phyloP scores from a whole-genome alignment of 2,329 filamentous ascomycete genomes.

The Lachnellula willkommii region DNA sequence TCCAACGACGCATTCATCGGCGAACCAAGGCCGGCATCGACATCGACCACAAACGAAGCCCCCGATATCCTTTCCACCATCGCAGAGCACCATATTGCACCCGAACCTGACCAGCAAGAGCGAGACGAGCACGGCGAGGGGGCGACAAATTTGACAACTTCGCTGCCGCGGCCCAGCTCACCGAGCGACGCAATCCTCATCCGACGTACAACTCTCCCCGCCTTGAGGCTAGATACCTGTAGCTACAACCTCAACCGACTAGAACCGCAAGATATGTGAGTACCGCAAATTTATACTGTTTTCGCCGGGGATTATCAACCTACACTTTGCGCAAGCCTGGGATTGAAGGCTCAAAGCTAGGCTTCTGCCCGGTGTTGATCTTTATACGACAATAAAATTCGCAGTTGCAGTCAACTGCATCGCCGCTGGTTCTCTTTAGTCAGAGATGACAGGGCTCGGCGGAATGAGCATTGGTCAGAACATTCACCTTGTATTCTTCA shows the following conservation, averaged over 20 bases:
- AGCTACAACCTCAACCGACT: constrained; percentile 12
- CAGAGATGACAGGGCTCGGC: no score
- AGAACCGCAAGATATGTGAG: constrained; percentile 19
- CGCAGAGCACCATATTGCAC: constrained; percentile 19
- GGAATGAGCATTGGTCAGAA: no score
- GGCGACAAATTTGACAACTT: background rate
- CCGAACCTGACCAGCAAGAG: background rate
- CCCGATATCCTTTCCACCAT: constrained; percentile 23
- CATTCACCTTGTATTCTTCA: no score
- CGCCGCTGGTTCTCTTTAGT: no score
- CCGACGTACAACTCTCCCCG: constrained; percentile 23
- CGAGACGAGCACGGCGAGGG: background rate
- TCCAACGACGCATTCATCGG: background rate
- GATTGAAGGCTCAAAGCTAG: no score
- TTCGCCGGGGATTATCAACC: background rate
- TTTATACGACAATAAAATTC: no score
- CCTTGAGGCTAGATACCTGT: constrained; percentile 20
- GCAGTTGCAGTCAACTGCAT: no score
- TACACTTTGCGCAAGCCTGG: background rate
- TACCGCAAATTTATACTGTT: background rate
- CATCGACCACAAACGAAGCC: constrained; percentile 6
- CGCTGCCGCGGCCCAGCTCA: constrained; percentile 23
- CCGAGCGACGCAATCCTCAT: constrained; percentile 33
- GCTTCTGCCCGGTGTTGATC: no score
- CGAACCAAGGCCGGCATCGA: background rate